These are phyloP conservation scores for Candida chilensis DNA, from an alignment of 805 yeast genomes.

Conservation along the genomic window DNA sequence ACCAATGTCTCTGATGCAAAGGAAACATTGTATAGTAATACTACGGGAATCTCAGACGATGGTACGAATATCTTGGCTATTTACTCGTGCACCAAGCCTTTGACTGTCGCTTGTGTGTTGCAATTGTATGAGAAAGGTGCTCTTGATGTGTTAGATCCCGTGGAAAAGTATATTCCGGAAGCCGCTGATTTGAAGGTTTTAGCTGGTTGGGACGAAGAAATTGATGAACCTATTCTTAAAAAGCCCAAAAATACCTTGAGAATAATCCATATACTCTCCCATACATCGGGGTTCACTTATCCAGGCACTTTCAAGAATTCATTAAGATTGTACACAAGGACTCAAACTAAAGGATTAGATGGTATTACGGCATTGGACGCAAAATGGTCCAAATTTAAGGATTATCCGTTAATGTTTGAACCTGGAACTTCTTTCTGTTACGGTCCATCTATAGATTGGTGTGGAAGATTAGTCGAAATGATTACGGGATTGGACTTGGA, in stretches of 20 bases:
- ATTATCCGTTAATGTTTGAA: conserved; percentile 4
- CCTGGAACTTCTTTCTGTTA: conserved; percentile 6
- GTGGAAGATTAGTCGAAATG: conserved; percentile 4
- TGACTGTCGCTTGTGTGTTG: conserved; percentile 4
- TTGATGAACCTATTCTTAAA: conserved; percentile 1
- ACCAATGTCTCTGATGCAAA: neutral
- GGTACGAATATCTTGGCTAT: conserved; percentile 1
- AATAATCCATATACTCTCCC: conserved; percentile 4
- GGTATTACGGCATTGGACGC: neutral
- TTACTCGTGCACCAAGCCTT: conserved; percentile 5
- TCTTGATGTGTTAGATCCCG: conserved; percentile 5
- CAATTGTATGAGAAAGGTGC: conserved; percentile 5
- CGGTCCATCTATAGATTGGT: conserved; percentile 4
- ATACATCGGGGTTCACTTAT: conserved; percentile 6
- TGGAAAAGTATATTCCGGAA: conserved; percentile 4
- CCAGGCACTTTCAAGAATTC: conserved; percentile 1
- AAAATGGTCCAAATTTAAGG: conserved; percentile 2
- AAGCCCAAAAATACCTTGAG: conserved; percentile 4
- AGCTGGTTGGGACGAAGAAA: conserved; percentile 3
- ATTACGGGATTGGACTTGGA: conserved; percentile 5
- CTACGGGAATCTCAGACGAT: neutral
- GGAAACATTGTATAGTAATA: neutral
- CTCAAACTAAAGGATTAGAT: neutral
- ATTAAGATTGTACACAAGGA: neutral
- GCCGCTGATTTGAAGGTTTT: conserved; percentile 2